Evolutionary conservation across 2,329 filamentous ascomycete genomes (phyloP).

Genomic region (Fusarium sororula): DNA sequence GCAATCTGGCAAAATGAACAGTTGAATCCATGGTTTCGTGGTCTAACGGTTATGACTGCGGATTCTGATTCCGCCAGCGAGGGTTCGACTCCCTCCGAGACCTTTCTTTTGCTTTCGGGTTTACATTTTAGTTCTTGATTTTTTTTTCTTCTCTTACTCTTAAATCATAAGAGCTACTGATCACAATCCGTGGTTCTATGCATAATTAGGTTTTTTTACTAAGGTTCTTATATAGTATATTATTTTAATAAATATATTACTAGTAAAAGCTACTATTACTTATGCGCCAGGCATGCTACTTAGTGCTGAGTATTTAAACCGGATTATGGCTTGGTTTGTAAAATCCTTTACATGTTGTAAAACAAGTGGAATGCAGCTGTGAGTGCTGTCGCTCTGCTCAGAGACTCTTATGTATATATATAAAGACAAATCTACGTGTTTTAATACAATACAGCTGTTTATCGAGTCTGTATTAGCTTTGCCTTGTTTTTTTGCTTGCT

Average conservation of each 20-base stretch:
- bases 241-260: too few species aligned
- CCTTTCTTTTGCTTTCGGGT: not conserved
- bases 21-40: not conserved
- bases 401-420: accelerated
- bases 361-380: accelerated
- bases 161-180: too few species aligned
- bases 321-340: too few species aligned
- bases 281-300: too few species aligned
- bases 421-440: accelerated
- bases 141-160: too few species aligned
- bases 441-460: accelerated
- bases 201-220: too few species aligned
- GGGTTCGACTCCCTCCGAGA: not conserved
- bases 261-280: too few species aligned
- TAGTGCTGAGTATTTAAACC: too few species aligned
- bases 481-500: accelerated
- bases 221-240: too few species aligned
- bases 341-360: accelerated
- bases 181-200: too few species aligned
- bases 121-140: accelerated
- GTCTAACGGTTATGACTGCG: not conserved
- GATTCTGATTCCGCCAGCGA: not conserved
- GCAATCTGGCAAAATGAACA: accelerated
- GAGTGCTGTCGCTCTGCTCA: accelerated
- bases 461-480: accelerated